Percentiles rank a stretch among this genome's conserved stretches.
Evolutionary conservation across 192 early-diverging fungal genomes (phyloP).

Genomic region (Mortierella alpina): DNA sequence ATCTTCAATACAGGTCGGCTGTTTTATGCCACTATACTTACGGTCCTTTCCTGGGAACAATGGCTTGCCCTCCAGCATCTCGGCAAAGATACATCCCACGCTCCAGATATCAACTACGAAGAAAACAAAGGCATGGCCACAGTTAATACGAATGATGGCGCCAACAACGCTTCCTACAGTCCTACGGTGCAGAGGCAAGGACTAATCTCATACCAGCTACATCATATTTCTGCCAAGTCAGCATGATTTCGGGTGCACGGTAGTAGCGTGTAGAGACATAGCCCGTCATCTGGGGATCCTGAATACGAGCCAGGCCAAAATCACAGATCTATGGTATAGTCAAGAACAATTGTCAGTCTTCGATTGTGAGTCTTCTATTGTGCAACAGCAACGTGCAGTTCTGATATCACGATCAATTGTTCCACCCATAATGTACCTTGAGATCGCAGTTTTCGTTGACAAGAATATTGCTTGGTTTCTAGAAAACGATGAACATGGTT

Average conservation of each 20-base stretch:
- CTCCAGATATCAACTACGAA: conserved; percentile 91
- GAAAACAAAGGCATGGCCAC: neutral
- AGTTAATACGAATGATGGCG: neutral
- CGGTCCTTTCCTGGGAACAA: conserved; percentile 96
- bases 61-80: conserved; percentile 95
- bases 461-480: conserved; percentile 90
- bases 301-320: conserved; percentile 93
- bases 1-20: no score
- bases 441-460: conserved; percentile 98
- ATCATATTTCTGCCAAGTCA: conserved; percentile 98
- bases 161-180: neutral
- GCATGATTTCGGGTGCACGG: conserved; percentile 98
- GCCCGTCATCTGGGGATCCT: conserved; percentile 96
- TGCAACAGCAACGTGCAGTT: neutral
- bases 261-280: conserved; percentile 99
- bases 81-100: conserved; percentile 93
- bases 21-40: conserved; percentile 49
- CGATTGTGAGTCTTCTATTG: neutral
- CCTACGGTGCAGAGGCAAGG: neutral
- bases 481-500: neutral
- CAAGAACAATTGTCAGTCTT: neutral
- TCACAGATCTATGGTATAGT: conserved; percentile 96
- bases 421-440: conserved; percentile 59
- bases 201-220: conserved; percentile 69
- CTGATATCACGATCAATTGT: neutral